These are phyloP conservation scores for Populus nigra DNA, from an alignment of 345 rosid genomes.

Conservation along the genomic window DNA sequence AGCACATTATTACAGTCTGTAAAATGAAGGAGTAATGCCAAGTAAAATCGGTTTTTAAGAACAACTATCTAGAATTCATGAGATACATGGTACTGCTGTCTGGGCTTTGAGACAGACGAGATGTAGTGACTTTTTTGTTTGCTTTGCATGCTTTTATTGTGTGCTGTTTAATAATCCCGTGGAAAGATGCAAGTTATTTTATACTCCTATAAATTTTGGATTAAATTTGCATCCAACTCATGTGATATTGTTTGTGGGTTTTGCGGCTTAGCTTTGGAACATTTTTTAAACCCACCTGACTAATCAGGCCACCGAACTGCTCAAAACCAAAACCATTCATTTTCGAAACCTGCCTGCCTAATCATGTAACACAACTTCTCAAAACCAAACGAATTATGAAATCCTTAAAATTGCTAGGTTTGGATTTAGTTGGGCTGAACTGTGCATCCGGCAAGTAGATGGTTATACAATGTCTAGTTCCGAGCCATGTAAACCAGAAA, in stretches of 20 bases:
- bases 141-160: not conserved
- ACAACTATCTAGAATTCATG: not conserved
- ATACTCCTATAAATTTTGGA: not conserved
- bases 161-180: not conserved
- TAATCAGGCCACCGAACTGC: not conserved
- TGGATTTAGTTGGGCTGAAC: not conserved
- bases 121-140: not conserved
- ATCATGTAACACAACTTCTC: no score
- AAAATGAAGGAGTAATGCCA: not conserved
- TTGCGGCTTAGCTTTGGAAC: not conserved
- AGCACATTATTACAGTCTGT: no score
- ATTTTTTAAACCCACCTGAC: not conserved
- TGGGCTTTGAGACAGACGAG: not conserved
- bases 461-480: not conserved
- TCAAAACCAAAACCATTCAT: not conserved
- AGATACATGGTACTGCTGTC: not conserved
- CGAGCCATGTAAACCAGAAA: not conserved
- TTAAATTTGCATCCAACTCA: not conserved
- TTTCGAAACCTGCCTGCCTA: no score
- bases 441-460: not conserved
- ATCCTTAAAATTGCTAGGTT: not conserved
- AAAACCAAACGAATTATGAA: not conserved
- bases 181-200: not conserved
- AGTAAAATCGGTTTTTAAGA: not conserved
- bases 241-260: not conserved